Conservation (phyloP, 768 basidiomycete genomes). For the Boletus fagicola region DNA sequence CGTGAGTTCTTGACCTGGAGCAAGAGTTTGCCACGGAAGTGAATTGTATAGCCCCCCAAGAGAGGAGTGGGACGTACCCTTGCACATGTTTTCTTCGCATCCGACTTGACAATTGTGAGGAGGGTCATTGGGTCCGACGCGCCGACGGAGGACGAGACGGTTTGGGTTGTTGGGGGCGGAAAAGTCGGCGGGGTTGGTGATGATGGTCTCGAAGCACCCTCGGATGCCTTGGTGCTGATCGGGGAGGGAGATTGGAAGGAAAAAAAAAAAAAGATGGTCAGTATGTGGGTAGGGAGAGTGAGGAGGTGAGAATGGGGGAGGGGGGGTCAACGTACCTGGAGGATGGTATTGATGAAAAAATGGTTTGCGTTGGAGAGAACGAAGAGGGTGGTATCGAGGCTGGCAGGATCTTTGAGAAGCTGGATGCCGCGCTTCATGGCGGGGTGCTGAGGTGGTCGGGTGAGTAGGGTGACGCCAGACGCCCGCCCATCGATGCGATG, state of each 20-base stretch:
- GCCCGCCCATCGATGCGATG: not conserved
- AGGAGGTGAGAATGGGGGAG: not conserved
- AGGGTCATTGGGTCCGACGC: constrained; percentile 70
- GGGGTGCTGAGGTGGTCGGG: constrained; percentile 65
- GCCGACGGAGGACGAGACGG: constrained; percentile 70
- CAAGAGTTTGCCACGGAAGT: not conserved
- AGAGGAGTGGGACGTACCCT: constrained; percentile 51
- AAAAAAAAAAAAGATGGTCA: not conserved
- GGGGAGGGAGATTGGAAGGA: not conserved
- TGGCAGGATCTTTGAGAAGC: constrained; percentile 60
- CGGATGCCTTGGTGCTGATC: constrained; percentile 70
- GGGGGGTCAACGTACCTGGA: constrained; percentile 52
- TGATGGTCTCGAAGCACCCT: constrained; percentile 74
- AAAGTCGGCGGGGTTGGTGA: constrained; percentile 93
- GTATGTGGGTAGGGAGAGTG: not conserved
- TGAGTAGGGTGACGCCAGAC: not conserved
- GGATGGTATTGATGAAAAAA: constrained; percentile 87
- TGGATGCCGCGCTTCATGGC: constrained; percentile 93
- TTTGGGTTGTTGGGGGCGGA: constrained; percentile 54
- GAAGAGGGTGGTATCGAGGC: constrained; percentile 71
- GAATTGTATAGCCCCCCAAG: not conserved
- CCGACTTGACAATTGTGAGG: constrained; percentile 86
- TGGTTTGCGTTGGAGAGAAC: constrained; percentile 94
- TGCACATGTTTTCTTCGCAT: constrained; percentile 98
- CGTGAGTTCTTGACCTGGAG: constrained; percentile 85